Evolutionary conservation across 768 basidiomycete genomes (phyloP).

Genomic region (Naganishia friedmannii): DNA sequence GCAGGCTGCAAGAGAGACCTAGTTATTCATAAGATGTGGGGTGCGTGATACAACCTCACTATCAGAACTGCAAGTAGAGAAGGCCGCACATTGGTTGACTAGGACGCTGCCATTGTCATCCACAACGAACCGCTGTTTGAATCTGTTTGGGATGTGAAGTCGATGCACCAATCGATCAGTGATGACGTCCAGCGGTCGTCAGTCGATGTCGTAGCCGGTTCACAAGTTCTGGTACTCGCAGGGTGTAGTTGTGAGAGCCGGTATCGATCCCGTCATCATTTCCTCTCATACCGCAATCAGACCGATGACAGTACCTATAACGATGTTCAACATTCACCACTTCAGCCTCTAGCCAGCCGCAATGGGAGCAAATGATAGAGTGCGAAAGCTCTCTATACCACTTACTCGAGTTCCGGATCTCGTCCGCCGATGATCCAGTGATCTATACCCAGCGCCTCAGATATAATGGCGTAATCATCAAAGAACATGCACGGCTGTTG

Average conservation of each 20-base stretch:
- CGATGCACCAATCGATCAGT: background rate
- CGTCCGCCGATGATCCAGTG: conserved; percentile 29
- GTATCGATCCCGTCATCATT: background rate
- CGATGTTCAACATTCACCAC: too few species aligned
- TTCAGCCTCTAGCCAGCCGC: too few species aligned
- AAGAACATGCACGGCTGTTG: conserved; percentile 24
- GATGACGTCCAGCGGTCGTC: background rate
- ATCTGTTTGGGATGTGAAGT: too few species aligned
- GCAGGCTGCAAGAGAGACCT: too few species aligned
- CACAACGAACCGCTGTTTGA: too few species aligned
- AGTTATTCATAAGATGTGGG: too few species aligned
- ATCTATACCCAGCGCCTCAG: conserved; percentile 21
- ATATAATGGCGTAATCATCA: conserved; percentile 22
- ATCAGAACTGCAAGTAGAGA: too few species aligned
- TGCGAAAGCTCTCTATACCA: background rate
- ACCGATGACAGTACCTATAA: background rate
- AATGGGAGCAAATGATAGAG: too few species aligned
- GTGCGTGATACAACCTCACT: too few species aligned
- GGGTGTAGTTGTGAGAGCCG: background rate
- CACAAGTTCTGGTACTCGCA: background rate
- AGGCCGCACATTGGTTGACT: too few species aligned
- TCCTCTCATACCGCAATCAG: background rate
- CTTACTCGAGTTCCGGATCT: background rate
- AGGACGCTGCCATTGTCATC: too few species aligned
- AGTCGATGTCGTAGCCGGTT: background rate